Percentiles rank a stretch among this genome's conserved stretches.
Evolutionary conservation across 2,329 filamentous ascomycete species (phyloP).

Genomic region (Alternaria panax): DNA sequence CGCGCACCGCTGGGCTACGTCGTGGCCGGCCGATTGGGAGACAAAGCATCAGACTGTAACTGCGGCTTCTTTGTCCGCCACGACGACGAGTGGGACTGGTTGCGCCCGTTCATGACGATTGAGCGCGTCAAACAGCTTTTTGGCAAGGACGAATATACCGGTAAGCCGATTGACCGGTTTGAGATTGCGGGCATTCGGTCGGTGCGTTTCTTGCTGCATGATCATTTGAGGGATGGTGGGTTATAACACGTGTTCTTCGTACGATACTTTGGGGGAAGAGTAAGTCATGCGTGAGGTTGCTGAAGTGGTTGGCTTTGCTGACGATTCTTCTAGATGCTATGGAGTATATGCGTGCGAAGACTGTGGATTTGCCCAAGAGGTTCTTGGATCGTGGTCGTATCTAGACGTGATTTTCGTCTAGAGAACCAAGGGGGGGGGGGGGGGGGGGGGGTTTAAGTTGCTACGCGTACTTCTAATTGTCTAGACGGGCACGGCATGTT

Average conservation of each 20-base stretch:
- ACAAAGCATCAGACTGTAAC: slow-evolving; percentile 49
- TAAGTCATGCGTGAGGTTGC: not conserved
- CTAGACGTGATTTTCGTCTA: too few species aligned
- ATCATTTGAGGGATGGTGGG: slow-evolving; percentile 54
- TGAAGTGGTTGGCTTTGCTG: not conserved
- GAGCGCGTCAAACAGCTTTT: slow-evolving; percentile 37
- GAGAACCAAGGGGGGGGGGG: too few species aligned
- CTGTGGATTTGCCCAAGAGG: slow-evolving; percentile 24
- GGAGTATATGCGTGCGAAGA: slow-evolving; percentile 30
- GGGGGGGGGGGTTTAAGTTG: too few species aligned
- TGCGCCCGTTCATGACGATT: slow-evolving; percentile 37
- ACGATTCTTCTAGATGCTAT: slow-evolving; percentile 18
- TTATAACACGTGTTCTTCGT: slow-evolving; percentile 8
- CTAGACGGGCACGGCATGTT: too few species aligned
- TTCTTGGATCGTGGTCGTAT: slow-evolving; percentile 24
- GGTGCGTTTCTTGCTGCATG: slow-evolving; percentile 54
- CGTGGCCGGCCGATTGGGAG: slow-evolving; percentile 54
- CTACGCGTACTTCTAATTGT: too few species aligned
- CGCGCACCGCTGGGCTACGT: slow-evolving; percentile 54
- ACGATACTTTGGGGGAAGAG: slow-evolving; percentile 20
- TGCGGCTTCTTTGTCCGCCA: slow-evolving; percentile 48
- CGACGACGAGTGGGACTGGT: slow-evolving; percentile 44
- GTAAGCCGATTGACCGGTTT: slow-evolving; percentile 18
- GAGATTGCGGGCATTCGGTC: slow-evolving; percentile 10
- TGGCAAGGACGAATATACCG: slow-evolving; percentile 38